Evolutionary conservation across 495 filamentous ascomycete genomes (phyloP).

Genomic region (Saxophila tyrrhenica): DNA sequence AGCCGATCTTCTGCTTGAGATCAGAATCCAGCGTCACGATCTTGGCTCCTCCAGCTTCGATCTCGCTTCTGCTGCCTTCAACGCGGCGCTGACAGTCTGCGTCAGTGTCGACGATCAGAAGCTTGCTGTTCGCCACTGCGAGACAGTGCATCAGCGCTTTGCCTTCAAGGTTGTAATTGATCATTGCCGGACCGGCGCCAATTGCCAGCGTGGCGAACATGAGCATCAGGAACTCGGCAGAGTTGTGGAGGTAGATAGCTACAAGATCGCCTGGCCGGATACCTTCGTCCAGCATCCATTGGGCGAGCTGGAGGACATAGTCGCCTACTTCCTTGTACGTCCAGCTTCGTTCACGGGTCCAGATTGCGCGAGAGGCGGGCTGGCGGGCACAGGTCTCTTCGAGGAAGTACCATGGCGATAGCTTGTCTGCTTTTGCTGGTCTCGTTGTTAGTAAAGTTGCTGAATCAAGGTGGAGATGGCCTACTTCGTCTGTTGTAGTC

Average conservation of each 20-base stretch:
- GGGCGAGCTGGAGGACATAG: slow-evolving; percentile 48
- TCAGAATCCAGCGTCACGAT: slow-evolving; percentile 40
- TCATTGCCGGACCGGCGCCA: slow-evolving; percentile 55
- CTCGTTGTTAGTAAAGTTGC: neutral
- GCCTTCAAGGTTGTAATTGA: slow-evolving; percentile 60
- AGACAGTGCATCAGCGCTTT: slow-evolving; percentile 62
- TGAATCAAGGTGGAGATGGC: neutral
- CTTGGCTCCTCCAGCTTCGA: slow-evolving; percentile 42
- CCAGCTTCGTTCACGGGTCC: slow-evolving; percentile 42
- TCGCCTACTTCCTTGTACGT: slow-evolving; percentile 46
- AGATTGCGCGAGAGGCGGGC: slow-evolving; percentile 45
- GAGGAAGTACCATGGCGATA: slow-evolving; percentile 56
- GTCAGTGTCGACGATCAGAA: slow-evolving; percentile 59
- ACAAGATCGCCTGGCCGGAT: slow-evolving; percentile 57
- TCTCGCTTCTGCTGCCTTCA: slow-evolving; percentile 36
- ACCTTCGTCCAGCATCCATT: slow-evolving; percentile 50
- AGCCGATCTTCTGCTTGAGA: slow-evolving; percentile 38
- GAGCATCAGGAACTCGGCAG: slow-evolving; percentile 53
- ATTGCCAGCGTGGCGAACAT: slow-evolving; percentile 53
- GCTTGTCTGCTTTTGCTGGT: slow-evolving; percentile 37
- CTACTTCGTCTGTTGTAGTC: slow-evolving; percentile 1
- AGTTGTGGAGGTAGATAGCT: slow-evolving; percentile 57
- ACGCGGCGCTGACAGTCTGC: slow-evolving; percentile 42
- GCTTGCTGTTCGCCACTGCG: slow-evolving; percentile 43
- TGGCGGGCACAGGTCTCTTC: slow-evolving; percentile 38